These are phyloP conservation scores for Ogataea neopini DNA, from an alignment of 805 yeast species.

Conservation along the genomic window DNA sequence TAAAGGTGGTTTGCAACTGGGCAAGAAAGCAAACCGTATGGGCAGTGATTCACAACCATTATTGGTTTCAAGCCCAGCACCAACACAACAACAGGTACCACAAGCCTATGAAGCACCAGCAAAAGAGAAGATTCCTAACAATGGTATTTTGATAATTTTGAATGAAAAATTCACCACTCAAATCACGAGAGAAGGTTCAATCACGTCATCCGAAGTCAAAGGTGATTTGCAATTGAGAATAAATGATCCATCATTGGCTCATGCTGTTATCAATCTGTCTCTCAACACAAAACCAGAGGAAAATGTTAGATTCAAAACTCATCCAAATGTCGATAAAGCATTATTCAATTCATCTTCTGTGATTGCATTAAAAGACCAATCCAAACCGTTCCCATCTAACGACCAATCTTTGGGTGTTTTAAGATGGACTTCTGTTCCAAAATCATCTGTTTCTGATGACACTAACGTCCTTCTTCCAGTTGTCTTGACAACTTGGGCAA, in stretches of 20 bases:
- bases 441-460: constrained; percentile 49
- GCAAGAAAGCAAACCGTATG: constrained; percentile 45
- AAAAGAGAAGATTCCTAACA: constrained; percentile 47
- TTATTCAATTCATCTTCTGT: constrained; percentile 57
- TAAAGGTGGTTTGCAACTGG: constrained; percentile 79
- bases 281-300: constrained; percentile 49
- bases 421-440: constrained; percentile 83
- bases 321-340: constrained; percentile 89
- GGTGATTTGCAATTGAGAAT: constrained; percentile 91
- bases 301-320: constrained; percentile 77
- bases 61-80: constrained; percentile 31
- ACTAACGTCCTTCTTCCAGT: constrained; percentile 63
- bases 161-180: constrained; percentile 79
- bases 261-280: constrained; percentile 60
- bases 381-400: constrained; percentile 85
- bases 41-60: constrained; percentile 33
- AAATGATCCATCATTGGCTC: constrained; percentile 70
- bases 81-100: constrained; percentile 19
- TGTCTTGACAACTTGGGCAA: constrained; percentile 81
- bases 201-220: constrained; percentile 71
- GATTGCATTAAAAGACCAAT: constrained; percentile 74
- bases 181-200: constrained; percentile 80
- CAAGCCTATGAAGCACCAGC: constrained; percentile 26
- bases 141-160: constrained; percentile 77
- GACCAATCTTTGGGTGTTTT: constrained; percentile 89